Evolutionary conservation across 257 asterid species (phyloP).

Genomic region (Thymus mandschuricus): DNA sequence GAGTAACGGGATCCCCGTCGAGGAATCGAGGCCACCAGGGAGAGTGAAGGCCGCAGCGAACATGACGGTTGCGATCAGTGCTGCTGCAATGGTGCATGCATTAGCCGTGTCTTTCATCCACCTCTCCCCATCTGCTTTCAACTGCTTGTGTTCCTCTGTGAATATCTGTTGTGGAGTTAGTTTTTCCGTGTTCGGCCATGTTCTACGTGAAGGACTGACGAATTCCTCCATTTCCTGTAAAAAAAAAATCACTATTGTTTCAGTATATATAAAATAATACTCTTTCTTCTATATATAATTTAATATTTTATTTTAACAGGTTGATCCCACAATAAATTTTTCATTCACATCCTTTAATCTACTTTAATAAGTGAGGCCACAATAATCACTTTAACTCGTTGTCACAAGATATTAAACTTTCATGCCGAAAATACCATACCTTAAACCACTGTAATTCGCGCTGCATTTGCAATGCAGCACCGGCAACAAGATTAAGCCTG

Average conservation of each 20-base stretch:
- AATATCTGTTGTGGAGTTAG: slow-evolving; percentile 30
- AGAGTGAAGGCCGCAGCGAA: slow-evolving; percentile 34
- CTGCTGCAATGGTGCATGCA: slow-evolving; percentile 31
- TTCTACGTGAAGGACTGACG: neutral
- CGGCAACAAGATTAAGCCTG: slow-evolving; percentile 19
- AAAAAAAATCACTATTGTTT: too few species aligned
- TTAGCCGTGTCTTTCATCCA: slow-evolving; percentile 36
- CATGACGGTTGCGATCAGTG: slow-evolving; percentile 33
- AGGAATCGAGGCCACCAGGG: slow-evolving; percentile 23
- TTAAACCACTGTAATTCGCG: slow-evolving; percentile 33
- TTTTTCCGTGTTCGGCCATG: neutral
- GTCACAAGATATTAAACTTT: too few species aligned
- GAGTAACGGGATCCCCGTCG: too few species aligned
- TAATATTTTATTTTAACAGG: too few species aligned
- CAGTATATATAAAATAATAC: too few species aligned
- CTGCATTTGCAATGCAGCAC: slow-evolving; percentile 38
- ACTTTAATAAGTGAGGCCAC: too few species aligned
- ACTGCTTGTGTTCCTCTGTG: slow-evolving; percentile 23
- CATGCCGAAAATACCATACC: neutral
- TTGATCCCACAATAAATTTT: too few species aligned
- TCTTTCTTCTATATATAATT: too few species aligned
- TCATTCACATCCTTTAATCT: too few species aligned
- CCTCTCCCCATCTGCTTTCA: slow-evolving; percentile 2
- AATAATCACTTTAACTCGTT: too few species aligned
- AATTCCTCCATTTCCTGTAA: slow-evolving; percentile 30